Base-by-base conservation (phyloP, 768 basidiomycete genomes). In the Pisolithus marmoratus region DNA sequence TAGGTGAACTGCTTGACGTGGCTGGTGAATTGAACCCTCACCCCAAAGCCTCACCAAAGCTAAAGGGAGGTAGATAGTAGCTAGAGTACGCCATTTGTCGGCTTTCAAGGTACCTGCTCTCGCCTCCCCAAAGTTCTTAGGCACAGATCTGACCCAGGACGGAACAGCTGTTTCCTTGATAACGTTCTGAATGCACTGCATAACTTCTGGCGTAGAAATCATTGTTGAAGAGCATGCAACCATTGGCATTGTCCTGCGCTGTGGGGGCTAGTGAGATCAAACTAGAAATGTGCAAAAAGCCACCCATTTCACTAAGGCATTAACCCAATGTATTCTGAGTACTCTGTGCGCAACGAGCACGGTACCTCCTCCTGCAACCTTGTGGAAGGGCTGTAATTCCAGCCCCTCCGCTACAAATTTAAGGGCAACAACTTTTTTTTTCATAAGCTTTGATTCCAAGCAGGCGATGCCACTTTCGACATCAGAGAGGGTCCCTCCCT, bases 31-130 rank as follows among this genome's bases (percentile, higher is more conserved):
- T 22, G 24, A 23, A 43, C 42, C 42, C 23, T 43, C 42, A 23
- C 68, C 58, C 66, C 72, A 73, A 2, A 70, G 38, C 14, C 60
- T 63, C 9, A 71, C 53, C 1, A 74, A 56, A 0, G 70, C 64
- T 5, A 73, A 56, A 1, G 72, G 72, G 4, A 74, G 55, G 46
- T 69, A 68, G 14, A 72, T 48, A 0, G 60, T 68, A 29, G 53
- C 47, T 5, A 71, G 38, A 0, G 57, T 55, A 7, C 61, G 53
- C 72, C 73, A 74, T 51, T 74, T 58, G 24, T 68, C 71, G 1
- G 71, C 70, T 42, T 74, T 74, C 36, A 74, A 54, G 0, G 57
- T 64, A 4, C 73, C 68, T 1, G 69, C 68, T 2, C 38, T 34
- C 2, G 38, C 12, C 9, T 58, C 48, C 1, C 65, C 64, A 46